Base-by-base conservation (phyloP, 257 asterid genomes). In the Nicotiana noctiflora region DNA sequence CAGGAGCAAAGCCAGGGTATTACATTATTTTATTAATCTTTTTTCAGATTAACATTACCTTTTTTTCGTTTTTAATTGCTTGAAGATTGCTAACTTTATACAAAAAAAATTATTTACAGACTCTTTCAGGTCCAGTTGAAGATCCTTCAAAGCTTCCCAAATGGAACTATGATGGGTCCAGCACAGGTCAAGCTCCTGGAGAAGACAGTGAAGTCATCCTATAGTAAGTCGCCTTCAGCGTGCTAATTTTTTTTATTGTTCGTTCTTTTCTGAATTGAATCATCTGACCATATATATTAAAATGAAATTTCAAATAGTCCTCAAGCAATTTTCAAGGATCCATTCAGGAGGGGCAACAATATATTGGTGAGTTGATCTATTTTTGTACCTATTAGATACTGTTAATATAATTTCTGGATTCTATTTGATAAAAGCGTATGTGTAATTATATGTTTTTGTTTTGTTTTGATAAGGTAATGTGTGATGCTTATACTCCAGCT, bases 121-220 rank as follows among this genome's bases (percentile, higher is more conserved):
- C 99, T 32, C 64, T 95, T 65, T 75, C 93, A 25, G 91, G 91
- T 90, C 98, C 96, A 46, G 96, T 92, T 57, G 85, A 90, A 68
- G 92, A 92, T 86, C 99, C 98, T 64, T 94, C 98, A 10, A 96
- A 93, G 91, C 98, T 95, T 79, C 99, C 98, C 7, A 95, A 91
- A 83, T 95, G 99, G 99, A 95, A 95, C 86, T 95, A 92, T 64
- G 99, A 95, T 75, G 99, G 99, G 76, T 95, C 98, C 8, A 95
- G 99, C 83, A 95, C 99, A 4, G 99, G 98, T 72, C 99, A 95
- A 83, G 99, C 99, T 79, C 97, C 99, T 18, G 99, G 98, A 77
- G 97, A 93, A 83, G 98, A 95, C 53, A 95, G 99, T 88, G 99
- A 95, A 95, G 98, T 95, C 80, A 93, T 95, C 80, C 88, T 95